A percentile compares a stretch with the other conserved stretches of the same genome.
Conservation (phyloP, 163 green algal genomes). For the Coccomyxa subellipsoidea region DNA sequence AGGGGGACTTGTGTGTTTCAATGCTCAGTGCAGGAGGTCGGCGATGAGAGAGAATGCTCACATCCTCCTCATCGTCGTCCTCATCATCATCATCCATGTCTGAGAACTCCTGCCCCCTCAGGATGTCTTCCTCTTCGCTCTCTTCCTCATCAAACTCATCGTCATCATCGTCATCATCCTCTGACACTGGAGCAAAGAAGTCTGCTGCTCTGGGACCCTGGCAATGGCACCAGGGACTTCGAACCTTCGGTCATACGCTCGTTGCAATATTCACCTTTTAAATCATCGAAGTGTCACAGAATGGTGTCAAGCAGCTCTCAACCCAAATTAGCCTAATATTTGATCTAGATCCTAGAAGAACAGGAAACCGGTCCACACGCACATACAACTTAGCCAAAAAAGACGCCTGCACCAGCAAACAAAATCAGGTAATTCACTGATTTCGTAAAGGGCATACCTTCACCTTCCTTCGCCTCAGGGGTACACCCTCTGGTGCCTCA, state of each 20-base stretch:
- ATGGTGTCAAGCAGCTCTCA: neutral
- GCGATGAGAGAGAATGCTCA: neutral
- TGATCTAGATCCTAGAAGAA: neutral
- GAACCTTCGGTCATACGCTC: too few relatives aligned
- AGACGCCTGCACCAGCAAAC: too few relatives aligned
- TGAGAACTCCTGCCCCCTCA: constrained; percentile 6
- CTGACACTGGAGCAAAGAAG: neutral
- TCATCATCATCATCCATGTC: constrained; percentile 6
- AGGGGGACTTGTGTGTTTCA: too few relatives aligned
- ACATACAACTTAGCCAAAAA: too few relatives aligned
- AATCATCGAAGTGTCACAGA: too few relatives aligned
- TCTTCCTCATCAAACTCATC: constrained; percentile 6
- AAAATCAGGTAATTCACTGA: neutral
- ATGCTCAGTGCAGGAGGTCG: too few relatives aligned
- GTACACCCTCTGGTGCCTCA: neutral
- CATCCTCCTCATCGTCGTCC: constrained; percentile 7
- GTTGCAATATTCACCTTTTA: too few relatives aligned
- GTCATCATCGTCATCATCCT: neutral
- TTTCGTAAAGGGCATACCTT: neutral
- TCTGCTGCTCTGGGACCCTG: neutral
- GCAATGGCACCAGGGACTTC: neutral
- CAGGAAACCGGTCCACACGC: too few relatives aligned
- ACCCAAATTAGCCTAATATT: neutral
- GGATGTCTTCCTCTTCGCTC: neutral
- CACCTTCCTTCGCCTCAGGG: neutral